Base-by-base conservation (phyloP, 805 yeast species). In the Soucietia sequanensis region DNA sequence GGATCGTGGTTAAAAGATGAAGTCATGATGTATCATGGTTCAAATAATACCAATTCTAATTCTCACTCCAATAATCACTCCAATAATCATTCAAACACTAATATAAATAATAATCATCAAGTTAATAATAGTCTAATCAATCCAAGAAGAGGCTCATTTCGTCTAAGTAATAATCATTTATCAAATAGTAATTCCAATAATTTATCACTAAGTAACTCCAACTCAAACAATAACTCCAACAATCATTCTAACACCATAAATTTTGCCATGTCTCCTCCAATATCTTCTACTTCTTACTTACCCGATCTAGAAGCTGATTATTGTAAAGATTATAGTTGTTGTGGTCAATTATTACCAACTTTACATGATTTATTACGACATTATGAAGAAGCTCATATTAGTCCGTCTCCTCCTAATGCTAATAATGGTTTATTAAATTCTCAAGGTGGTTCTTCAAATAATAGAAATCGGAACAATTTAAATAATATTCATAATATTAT, bases 1-100 rank as follows among this genome's bases (percentile, higher is more conserved):
- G 97, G 97, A 10, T 81, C 93, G 11, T 91, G 99, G 99, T 69
- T 91, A 16, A 84, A 89, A 54, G 98, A 91, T 58, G 99, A 91
- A 54, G 91, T 84, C 13, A 72, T 84, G 79, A 75, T 83, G 67
- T 72, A 39, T 21, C 41, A 46, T 31, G 44, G 40, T 22, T 38
- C 46, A 26, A 34, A 43, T 30, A 22, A 30, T 33, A 27, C 41
- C 17, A 23, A 20, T 21, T 38, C 34, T 46, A n/a, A 47, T 23
- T 31, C 31, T 28, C 43, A 34, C 19, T 25, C 16, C n/a, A 37
- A 30, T 21, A 34, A 24, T 11, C 20, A 23, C 14, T 17, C 18
- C 16, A 23, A 31, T 29, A 14, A 34, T 16, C 23, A 23, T 27
- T 25, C 16, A 12, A 49, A 43, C 38, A 41, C 17, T 34, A 35